These are phyloP conservation scores for Schizophyllum commune DNA, from an alignment of 1,284 basidiomycete genomes.

Conservation along the genomic window DNA sequence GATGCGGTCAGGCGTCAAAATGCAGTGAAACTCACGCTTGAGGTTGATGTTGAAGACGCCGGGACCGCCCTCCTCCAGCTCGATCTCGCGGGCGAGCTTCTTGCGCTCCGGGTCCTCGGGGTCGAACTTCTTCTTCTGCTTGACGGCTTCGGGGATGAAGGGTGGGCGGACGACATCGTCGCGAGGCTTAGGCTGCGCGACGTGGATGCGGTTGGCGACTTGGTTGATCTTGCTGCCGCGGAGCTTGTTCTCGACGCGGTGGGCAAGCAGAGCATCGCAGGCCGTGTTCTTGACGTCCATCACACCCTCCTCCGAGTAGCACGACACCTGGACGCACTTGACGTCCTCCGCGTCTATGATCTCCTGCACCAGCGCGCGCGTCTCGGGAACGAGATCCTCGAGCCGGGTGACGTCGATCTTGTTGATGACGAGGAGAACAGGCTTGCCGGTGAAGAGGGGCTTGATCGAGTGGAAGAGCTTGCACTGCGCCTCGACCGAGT, in stretches of 20 bases:
- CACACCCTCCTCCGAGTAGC: conserved; percentile 91
- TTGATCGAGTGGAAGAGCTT: conserved; percentile 98
- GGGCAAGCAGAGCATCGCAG: conserved; percentile 87
- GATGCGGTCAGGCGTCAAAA: conserved; percentile 9
- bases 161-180: conserved; percentile 81
- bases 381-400: conserved; percentile 71
- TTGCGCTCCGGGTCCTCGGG: conserved; percentile 73
- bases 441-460: conserved; percentile 89
- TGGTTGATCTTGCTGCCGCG: conserved; percentile 90
- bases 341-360: conserved; percentile 73
- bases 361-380: conserved; percentile 75
- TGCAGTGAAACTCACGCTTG: conserved; percentile 53
- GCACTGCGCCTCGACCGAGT: conserved; percentile 92
- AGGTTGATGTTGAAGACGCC: conserved; percentile 89
- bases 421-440: conserved; percentile 89
- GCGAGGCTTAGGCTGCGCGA: conserved; percentile 80
- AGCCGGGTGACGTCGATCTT: conserved; percentile 89
- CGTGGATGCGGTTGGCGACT: conserved; percentile 90
- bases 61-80: conserved; percentile 78
- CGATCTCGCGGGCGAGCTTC: conserved; percentile 70
- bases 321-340: conserved; percentile 77
- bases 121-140: conserved; percentile 77
- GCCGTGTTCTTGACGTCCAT: conserved; percentile 91
- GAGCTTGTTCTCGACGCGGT: conserved; percentile 88
- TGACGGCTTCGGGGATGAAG: conserved; percentile 80